Evolutionary conservation across 371 early-diverging fungal genomes (phyloP), one percentile per base, ranked within the genome.

Genomic region (Mucor irregularis): DNA sequence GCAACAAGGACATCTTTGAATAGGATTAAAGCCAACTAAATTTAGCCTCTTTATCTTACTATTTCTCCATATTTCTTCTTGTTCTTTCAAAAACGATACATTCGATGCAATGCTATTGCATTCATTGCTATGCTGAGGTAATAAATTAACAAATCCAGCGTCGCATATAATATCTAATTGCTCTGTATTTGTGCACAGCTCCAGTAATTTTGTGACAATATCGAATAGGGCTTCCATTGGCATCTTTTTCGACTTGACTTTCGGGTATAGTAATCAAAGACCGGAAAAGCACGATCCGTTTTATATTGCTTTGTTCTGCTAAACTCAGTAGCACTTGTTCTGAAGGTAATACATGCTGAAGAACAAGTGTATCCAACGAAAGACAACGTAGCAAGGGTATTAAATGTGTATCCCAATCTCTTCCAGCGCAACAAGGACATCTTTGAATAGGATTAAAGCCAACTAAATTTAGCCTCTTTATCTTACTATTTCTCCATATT

Each of bases 381-480:
- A 68, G 35, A 9, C 35, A 35, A 1, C 25, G 7, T 2, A 68
- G 21, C 0, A 68, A 25, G 0, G 60, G 59, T 6, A 16, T n/a
- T 10, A 68, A 37, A 13, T 51, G 45, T 13, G 44, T 52, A 34
- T 68, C 68, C 68, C 68, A 68, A 1, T 44, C 53, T 22, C 56
- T 60, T 2, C 68, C 64, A 7, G 68, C 57, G 17, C 68, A 68
- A 24, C 68, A 68, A 5, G 68, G 61, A 37, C 68, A 68, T 19
- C 68, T 31, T 17, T 64, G 64, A 0, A 64, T 34, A 0, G 68
- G 60, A 16, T 63, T 64, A 26, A 50, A 49, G 0, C 62, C 60
- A 2, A 58, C 46, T 5, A 68, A 40, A 24, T 58, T 53, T 10
- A 68, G 21, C 10, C 53, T 37, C 9, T 48, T 47, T 16, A 66